Percentiles rank a stretch among this genome's conserved stretches.
These are phyloP conservation scores for Vaucheria bursata DNA, from an alignment of 352 stramenopile genomes.

Conservation along the genomic window DNA sequence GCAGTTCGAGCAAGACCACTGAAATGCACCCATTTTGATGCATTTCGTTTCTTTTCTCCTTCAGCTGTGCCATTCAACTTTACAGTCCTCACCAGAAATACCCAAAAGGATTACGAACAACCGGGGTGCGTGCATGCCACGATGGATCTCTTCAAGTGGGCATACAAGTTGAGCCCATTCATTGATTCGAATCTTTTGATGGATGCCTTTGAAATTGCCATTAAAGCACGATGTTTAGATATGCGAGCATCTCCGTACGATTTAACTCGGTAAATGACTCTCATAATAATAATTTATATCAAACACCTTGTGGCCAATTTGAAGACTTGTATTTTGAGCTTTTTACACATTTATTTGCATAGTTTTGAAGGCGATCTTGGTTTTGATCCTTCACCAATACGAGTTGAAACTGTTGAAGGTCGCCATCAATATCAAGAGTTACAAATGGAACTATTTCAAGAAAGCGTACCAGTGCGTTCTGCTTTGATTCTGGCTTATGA, in stretches of 20 bases:
- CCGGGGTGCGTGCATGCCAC: constrained; percentile 65
- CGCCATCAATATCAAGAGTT: constrained; percentile 54
- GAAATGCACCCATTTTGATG: constrained; percentile 66
- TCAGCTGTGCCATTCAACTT: constrained; percentile 46
- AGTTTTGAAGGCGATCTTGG: constrained; percentile 6
- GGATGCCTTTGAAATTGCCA: constrained; percentile 54
- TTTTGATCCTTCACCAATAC: constrained; percentile 47
- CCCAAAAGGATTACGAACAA: constrained; percentile 60
- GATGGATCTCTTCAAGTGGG: constrained; percentile 71
- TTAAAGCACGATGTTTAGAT: constrained; percentile 59
- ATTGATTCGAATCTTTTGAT: constrained; percentile 52
- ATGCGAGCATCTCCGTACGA: constrained; percentile 66
- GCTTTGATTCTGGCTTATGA: constrained; percentile 55
- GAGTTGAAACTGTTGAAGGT: constrained; percentile 59
- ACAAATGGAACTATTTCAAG: constrained; percentile 56
- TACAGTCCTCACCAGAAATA: constrained; percentile 53
- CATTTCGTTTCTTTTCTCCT: constrained; percentile 64
- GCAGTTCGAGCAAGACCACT: constrained; percentile 47
- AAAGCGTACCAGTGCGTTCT: constrained; percentile 52
- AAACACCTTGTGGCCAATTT: no score
- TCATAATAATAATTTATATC: no score
- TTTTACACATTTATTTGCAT: no score
- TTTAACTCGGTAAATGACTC: constrained; percentile 47
- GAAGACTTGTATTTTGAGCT: no score
- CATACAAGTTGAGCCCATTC: constrained; percentile 57